These are phyloP conservation scores for Aspergillus egyptiacus DNA, from an alignment of 495 filamentous ascomycete species.

Conservation along the genomic window DNA sequence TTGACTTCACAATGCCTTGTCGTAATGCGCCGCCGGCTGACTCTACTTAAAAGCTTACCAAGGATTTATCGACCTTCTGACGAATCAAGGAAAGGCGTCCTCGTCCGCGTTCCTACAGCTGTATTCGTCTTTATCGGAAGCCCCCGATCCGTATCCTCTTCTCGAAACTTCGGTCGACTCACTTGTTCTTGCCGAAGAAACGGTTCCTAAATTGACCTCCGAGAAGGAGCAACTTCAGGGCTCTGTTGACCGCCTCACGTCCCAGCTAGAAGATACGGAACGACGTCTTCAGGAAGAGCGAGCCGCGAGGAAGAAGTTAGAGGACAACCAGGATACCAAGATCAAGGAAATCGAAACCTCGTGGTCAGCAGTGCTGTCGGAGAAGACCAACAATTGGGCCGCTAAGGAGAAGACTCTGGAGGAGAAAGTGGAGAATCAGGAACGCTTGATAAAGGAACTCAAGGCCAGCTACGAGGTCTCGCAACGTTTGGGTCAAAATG, in stretches of 20 bases:
- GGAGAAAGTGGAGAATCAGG: conserved; percentile 91
- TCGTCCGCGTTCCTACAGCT: conserved; percentile 86
- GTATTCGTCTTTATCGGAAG: conserved; percentile 91
- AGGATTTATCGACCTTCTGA: conserved; percentile 90
- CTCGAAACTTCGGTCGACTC: conserved; percentile 95
- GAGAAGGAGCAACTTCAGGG: conserved; percentile 84
- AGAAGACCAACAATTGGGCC: conserved; percentile 95
- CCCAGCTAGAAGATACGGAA: conserved; percentile 86
- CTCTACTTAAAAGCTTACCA: conserved; percentile 67
- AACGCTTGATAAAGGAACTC: conserved; percentile 84
- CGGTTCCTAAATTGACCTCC: conserved; percentile 73
- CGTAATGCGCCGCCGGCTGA: conserved; percentile 7
- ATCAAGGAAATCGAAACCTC: conserved; percentile 84
- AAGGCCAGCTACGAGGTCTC: conserved; percentile 97
- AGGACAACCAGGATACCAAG: conserved; percentile 66
- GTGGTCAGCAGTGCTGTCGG: conserved; percentile 85
- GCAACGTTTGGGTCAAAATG: conserved; percentile 71
- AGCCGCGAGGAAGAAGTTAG: conserved; percentile 61
- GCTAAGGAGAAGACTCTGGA: conserved; percentile 88
- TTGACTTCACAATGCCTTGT: conserved; percentile 24
- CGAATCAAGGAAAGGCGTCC: conserved; percentile 87
- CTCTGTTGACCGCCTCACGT: conserved; percentile 72
- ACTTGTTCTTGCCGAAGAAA: conserved; percentile 83
- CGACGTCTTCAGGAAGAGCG: conserved; percentile 67
- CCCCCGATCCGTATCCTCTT: conserved; percentile 91